phyloP scores from a whole-genome alignment of 2,329 filamentous ascomycete species.

The Clathrospora elynae region DNA sequence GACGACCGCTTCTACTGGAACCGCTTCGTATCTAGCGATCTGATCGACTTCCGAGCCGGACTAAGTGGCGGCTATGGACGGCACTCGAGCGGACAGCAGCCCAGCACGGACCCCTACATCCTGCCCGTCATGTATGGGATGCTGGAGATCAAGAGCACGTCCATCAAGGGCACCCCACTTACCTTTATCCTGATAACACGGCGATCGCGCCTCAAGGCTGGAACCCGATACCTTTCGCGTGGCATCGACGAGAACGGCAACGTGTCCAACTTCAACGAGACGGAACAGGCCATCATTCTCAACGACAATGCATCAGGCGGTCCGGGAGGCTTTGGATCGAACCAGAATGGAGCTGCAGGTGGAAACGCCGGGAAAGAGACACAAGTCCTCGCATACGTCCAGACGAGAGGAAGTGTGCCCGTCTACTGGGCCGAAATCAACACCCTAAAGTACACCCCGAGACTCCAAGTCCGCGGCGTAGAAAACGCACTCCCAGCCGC shows the following conservation, averaged over 20 bases:
- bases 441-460: slow-evolving; percentile 87
- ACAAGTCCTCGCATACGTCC: slow-evolving; percentile 91
- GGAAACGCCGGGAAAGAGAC: slow-evolving; percentile 70
- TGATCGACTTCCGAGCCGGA: slow-evolving; percentile 83
- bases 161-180: slow-evolving; percentile 80
- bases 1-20: slow-evolving; percentile 99
- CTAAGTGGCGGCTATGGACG: slow-evolving; percentile 57
- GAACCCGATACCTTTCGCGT: slow-evolving; percentile 92
- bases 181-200: slow-evolving; percentile 88
- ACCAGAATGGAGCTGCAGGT: slow-evolving; percentile 69
- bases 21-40: slow-evolving; percentile 83
- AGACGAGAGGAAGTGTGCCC: slow-evolving; percentile 94
- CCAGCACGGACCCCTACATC: slow-evolving; percentile 86
- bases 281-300: slow-evolving; percentile 87
- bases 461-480: slow-evolving; percentile 82
- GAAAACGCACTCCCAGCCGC: slow-evolving; percentile 81
- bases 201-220: slow-evolving; percentile 83
- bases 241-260: slow-evolving; percentile 92
- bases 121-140: slow-evolving; percentile 96
- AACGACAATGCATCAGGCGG: slow-evolving; percentile 77
- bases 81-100: slow-evolving; percentile 70
- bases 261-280: slow-evolving; percentile 99
- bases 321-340: slow-evolving; percentile 77
- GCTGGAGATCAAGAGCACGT: slow-evolving; percentile 86
- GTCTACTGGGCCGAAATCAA: slow-evolving; percentile 98